Conservation (phyloP, 345 rosid species). For the Aquilaria yunnanensis region DNA sequence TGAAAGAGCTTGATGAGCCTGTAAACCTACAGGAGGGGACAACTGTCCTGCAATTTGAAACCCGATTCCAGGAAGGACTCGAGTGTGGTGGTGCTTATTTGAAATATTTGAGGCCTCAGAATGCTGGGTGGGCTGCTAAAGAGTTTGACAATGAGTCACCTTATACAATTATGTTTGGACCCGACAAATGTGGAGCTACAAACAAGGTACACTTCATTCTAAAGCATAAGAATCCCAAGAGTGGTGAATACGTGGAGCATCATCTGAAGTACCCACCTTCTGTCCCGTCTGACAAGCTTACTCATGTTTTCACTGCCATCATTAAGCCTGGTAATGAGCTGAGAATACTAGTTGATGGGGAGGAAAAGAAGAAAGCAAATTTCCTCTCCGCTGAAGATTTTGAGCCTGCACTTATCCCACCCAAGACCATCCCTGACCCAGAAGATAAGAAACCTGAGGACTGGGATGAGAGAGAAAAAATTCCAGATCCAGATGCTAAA, state of each 20-base stretch:
- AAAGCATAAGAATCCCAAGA: slow-evolving; percentile 90
- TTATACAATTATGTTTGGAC: slow-evolving; percentile 86
- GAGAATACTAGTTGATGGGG: slow-evolving; percentile 62
- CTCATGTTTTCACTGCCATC: slow-evolving; percentile 82
- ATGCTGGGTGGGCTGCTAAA: slow-evolving; percentile 63
- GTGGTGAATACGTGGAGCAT: slow-evolving; percentile 72
- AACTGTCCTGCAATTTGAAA: slow-evolving; percentile 65
- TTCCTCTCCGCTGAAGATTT: slow-evolving; percentile 70
- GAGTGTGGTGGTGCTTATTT: slow-evolving; percentile 92
- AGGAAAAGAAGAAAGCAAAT: slow-evolving; percentile 72
- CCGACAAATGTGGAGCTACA: slow-evolving; percentile 82
- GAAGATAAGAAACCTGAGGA: slow-evolving; percentile 88
- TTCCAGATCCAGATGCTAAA: slow-evolving; percentile 63
- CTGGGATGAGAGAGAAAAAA: slow-evolving; percentile 81
- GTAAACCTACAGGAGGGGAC: slow-evolving; percentile 63
- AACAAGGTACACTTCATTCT: slow-evolving; percentile 88
- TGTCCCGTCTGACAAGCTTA: slow-evolving; percentile 72
- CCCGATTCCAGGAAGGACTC: slow-evolving; percentile 72
- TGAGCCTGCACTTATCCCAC: slow-evolving; percentile 73
- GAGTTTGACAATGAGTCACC: slow-evolving; percentile 71
- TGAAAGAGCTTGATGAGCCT: slow-evolving; percentile 58
- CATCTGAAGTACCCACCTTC: slow-evolving; percentile 78
- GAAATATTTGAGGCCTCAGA: slow-evolving; percentile 75
- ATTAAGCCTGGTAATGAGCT: slow-evolving; percentile 68
- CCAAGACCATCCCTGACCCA: slow-evolving; percentile 83